phyloP scores from a whole-genome alignment of 192 early-diverging fungal genomes.

The Piromyces sp. region DNA sequence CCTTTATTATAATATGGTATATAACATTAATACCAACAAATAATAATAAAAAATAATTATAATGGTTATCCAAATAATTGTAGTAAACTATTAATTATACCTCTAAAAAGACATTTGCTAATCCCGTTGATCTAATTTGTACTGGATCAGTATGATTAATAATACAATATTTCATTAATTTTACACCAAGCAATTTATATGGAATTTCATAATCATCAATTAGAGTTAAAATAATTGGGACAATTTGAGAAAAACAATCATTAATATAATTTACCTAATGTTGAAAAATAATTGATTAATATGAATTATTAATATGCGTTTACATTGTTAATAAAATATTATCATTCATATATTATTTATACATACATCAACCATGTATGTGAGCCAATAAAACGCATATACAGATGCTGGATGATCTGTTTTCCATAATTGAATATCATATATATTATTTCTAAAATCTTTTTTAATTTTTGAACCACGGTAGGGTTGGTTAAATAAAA shows the following conservation, averaged over 20 bases:
- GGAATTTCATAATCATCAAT: neutral
- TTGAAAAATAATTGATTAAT: too few relatives aligned
- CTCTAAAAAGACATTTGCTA: neutral
- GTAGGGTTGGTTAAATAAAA: neutral
- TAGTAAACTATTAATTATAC: too few relatives aligned
- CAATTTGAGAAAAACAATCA: neutral
- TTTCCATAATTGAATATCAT: neutral
- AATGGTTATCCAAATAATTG: too few relatives aligned
- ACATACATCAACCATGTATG: neutral
- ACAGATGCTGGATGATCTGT: neutral
- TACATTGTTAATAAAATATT: too few relatives aligned
- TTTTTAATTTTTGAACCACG: neutral
- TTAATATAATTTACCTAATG: neutral
- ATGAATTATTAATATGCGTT: too few relatives aligned
- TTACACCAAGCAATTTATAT: neutral
- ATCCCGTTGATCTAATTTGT: neutral
- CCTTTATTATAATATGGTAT: neutral
- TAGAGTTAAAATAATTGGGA: neutral
- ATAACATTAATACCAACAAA: too few relatives aligned
- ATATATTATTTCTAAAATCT: neutral
- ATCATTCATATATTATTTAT: neutral
- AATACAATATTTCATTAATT: neutral
- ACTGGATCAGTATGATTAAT: neutral
- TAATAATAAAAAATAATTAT: too few relatives aligned
- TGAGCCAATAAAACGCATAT: neutral